Conservation (phyloP, 225 moss, liverwort and hornwort species). For the Asterella californica region DNA sequence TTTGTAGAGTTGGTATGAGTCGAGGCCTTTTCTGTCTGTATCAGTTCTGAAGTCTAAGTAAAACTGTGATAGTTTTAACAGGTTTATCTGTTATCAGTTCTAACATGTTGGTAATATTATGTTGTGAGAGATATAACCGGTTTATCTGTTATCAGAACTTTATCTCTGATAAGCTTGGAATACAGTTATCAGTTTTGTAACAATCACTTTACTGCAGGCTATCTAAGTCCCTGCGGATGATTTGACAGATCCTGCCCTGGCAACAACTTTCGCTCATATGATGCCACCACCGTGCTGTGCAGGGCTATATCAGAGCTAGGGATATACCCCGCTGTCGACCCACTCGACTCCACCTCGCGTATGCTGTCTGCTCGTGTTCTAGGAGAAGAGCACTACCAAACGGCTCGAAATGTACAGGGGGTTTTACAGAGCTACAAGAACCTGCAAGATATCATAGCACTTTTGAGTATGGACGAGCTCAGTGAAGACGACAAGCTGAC, state of each 20-base stretch:
- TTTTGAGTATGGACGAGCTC: slow-evolving; percentile 85
- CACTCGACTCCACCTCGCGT: slow-evolving; percentile 79
- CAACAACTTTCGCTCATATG: slow-evolving; percentile 90
- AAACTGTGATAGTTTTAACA: too few species aligned
- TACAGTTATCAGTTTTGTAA: too few species aligned
- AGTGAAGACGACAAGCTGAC: slow-evolving; percentile 87
- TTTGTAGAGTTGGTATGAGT: too few species aligned
- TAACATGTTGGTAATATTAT: too few species aligned
- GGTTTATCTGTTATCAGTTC: too few species aligned
- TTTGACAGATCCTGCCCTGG: slow-evolving; percentile 84
- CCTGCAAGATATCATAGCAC: slow-evolving; percentile 85
- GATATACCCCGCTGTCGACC: slow-evolving; percentile 89
- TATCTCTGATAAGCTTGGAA: too few species aligned
- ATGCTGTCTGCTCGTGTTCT: slow-evolving; percentile 82
- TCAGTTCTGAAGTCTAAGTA: too few species aligned
- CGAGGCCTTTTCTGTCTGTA: too few species aligned
- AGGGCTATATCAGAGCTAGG: slow-evolving; percentile 80
- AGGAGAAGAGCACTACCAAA: slow-evolving; percentile 78
- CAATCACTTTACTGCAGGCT: too few species aligned
- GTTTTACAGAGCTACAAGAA: slow-evolving; percentile 91
- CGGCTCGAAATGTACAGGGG: slow-evolving; percentile 77
- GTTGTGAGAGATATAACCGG: too few species aligned
- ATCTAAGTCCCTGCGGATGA: slow-evolving; percentile 89
- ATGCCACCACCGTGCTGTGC: slow-evolving; percentile 85
- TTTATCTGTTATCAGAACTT: too few species aligned